Base-by-base conservation (phyloP, 1,284 basidiomycete genomes). In the Coniophora puteana region DNA sequence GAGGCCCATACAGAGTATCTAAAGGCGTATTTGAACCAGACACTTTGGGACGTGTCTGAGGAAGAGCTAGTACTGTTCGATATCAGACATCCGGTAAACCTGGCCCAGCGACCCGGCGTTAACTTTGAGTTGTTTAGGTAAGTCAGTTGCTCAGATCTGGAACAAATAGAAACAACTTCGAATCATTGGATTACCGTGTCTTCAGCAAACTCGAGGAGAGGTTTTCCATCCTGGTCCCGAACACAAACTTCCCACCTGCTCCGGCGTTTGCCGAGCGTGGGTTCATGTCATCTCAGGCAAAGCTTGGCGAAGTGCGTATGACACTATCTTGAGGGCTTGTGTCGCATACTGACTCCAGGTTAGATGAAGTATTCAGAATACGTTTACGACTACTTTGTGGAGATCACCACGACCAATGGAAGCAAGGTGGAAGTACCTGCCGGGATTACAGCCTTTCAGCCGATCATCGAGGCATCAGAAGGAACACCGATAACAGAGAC, bases 211-310 rank as follows among this genome's bases (percentile, higher is more conserved):
- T 27, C 26, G 10, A n/a, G n/a, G n/a, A n/a, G n/a, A n/a, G 34
- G 11, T 52, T 51, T 27, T 14, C 28, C 7, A 14, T 51, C 17
- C 32, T 51, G 4, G 38, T 51, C 25, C 49, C 49, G 10, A 44
- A 45, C 14, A 51, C 47, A 12, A 51, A 52, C 33, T 46, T 47
- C 17, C 49, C 49, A 13, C 49, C 51, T 8, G 49, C 33, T 3
- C 16, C 35, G 22, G 44, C n/a, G n/a, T n/a, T n/a, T n/a, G n/a
- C n/a, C n/a, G n/a, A n/a, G n/a, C n/a, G n/a, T n/a, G n/a, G n/a
- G n/a, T n/a, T n/a, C 14, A 20, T 4, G 17, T 4, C 3, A 21
- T 0, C 2, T 8, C 4, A 32, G n/a, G 6, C 8, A 36, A 6
- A 1, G 13, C 13, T 3, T 13, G 16, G 17, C 14, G 39, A 18